phyloP scores from a whole-genome alignment of 164 flowering plant species.

The Kingdonia uniflora region DNA sequence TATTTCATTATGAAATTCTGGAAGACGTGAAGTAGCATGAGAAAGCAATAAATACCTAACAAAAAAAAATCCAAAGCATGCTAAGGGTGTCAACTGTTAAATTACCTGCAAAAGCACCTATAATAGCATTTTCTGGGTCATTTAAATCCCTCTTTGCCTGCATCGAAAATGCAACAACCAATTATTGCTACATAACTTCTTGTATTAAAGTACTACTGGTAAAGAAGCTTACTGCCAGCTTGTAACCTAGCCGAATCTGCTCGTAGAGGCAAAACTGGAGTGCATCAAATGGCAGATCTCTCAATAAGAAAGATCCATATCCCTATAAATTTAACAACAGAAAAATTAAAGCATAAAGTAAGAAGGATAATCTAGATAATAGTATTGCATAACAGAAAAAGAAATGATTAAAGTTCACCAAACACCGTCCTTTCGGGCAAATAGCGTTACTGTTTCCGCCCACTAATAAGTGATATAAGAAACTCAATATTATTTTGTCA shows the following conservation, averaged over 20 bases:
- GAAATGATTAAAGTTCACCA: neutral
- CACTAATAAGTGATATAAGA: neutral
- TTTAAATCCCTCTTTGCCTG: slow-evolving; percentile 78
- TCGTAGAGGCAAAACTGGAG: slow-evolving; percentile 95
- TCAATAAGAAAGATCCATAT: slow-evolving; percentile 4
- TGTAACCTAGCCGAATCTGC: slow-evolving; percentile 90
- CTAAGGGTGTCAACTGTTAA: slow-evolving; percentile 9
- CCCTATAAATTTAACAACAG: neutral
- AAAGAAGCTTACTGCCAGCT: slow-evolving; percentile 52
- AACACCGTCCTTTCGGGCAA: neutral
- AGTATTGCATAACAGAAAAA: no score
- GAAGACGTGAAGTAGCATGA: neutral
- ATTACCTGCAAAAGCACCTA: slow-evolving; percentile 96
- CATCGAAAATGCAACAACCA: slow-evolving; percentile 7
- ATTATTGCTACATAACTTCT: neutral
- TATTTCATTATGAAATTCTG: no score
- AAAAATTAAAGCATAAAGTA: neutral
- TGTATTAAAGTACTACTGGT: neutral
- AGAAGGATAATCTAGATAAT: no score
- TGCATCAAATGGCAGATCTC: slow-evolving; percentile 98
- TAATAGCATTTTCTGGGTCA: slow-evolving; percentile 82
- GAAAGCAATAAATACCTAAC: neutral
- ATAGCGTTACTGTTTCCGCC: neutral
- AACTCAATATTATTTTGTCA: neutral
- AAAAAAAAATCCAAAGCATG: neutral